Conservation (phyloP, 2,329 filamentous ascomycete species). For the Moelleriella libera region DNA sequence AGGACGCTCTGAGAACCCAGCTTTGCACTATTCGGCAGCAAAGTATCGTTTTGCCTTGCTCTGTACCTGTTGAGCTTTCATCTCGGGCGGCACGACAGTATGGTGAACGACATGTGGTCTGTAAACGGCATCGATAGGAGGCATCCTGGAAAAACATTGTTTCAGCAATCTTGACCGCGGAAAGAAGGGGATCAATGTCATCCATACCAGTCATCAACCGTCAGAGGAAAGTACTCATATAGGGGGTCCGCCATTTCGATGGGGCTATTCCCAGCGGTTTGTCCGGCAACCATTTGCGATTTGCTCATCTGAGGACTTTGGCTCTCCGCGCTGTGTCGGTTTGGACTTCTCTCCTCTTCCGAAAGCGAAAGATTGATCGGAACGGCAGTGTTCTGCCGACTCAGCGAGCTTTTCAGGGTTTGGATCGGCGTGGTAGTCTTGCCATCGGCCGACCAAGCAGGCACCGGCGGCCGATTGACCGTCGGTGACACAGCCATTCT, state of each 20-base stretch:
- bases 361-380: conserved; percentile 42
- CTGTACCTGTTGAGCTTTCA: conserved; percentile 53
- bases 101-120: conserved; percentile 90
- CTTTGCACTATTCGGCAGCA: conserved; percentile 38
- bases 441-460: conserved; percentile 29
- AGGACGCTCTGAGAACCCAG: background rate
- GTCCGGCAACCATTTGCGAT: conserved; percentile 16
- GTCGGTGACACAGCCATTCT: conserved; percentile 37
- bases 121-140: conserved; percentile 80
- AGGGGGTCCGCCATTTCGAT: conserved; percentile 69
- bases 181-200: too few species aligned
- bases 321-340: conserved; percentile 32
- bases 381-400: conserved; percentile 15
- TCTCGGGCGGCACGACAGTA: conserved; percentile 54
- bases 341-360: conserved; percentile 45
- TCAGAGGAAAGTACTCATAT: conserved; percentile 91
- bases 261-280: conserved; percentile 40
- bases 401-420: conserved; percentile 8
- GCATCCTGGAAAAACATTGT: conserved; percentile 43
- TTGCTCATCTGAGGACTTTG: conserved; percentile 36
- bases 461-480: conserved; percentile 36
- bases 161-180: background rate
- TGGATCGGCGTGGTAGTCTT: conserved; percentile 11
- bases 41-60: conserved; percentile 62
- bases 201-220: conserved; percentile 65